Base-by-base conservation (phyloP, 2,329 filamentous ascomycete species). In the Neonectria sp. region DNA sequence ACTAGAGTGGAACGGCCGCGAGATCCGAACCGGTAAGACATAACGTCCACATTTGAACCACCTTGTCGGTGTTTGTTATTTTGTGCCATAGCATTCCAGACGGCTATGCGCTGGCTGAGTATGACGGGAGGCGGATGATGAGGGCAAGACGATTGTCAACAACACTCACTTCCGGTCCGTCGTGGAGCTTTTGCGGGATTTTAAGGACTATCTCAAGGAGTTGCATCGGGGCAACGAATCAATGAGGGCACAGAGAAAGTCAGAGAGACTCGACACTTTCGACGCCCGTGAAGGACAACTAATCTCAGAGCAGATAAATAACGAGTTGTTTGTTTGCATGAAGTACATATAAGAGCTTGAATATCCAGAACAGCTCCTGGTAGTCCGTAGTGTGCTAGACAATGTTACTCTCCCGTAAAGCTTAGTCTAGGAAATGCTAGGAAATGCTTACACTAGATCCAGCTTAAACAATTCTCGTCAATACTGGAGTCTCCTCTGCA, bases 21-120 rank as follows among this genome's bases (percentile, higher is more conserved):
- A 37, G 35, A 37, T 37, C 5, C 35, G 35, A 17, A 37, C 15
- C 15, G 35, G 35, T 17, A 37, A 15, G 13, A 37, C 4, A 13
- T n/a, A 13, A 17, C 29, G 15, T 37, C 5, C 35, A 11, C 6
- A 11, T 12, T 11, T 12, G 11, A 8, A 9, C 3, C 31, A 11
- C 31, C 31, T 3, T 11, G 7, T 33, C 11, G 31, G 11, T 33
- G 31, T 33, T 33, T 33, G 9, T 3, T 33, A 8, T 33, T 33
- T 7, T 33, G 31, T 33, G 3, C 8, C 6, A 45, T 27, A 68
- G 74, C 74, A n/a, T 76, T 81, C 37, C 78, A 80, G 61, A 79
- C 75, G 0, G 79, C 78, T 1, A 77, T 81, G 0, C 78, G 0
- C 65, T 80, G 1, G 76, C 75, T 4, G 76, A 78, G 56, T 74